Percentiles rank a stretch among this genome's conserved stretches.
These are phyloP conservation scores for Erucastrum elatum DNA, from an alignment of 345 rosid genomes.

Conservation along the genomic window DNA sequence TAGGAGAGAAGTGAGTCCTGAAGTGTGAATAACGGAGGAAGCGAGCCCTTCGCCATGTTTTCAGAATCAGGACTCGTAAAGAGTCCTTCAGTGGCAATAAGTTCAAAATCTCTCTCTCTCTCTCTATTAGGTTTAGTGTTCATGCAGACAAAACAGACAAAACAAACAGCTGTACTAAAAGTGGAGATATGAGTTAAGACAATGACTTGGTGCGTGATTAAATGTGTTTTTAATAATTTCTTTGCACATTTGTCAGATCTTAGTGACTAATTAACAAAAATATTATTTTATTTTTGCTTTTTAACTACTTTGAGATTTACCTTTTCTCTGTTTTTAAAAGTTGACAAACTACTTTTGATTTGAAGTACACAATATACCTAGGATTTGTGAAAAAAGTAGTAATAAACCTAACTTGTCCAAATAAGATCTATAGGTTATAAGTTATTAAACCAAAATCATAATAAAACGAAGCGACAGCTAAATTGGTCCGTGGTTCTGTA, in stretches of 20 bases:
- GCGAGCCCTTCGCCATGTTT: conserved; percentile 39
- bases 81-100: conserved; percentile 35
- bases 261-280: not conserved
- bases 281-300: not conserved
- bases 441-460: not conserved
- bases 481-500: not conserved
- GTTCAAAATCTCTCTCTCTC: not conserved
- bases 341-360: not conserved
- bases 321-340: not conserved
- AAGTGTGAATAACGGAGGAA: conserved; percentile 34
- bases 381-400: not conserved
- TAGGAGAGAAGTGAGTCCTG: conserved; percentile 27
- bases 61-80: conserved; percentile 19
- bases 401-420: not conserved
- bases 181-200: not conserved
- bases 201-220: conserved; percentile 26
- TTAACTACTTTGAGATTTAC: not conserved
- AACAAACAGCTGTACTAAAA: conserved; percentile 10
- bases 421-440: not conserved
- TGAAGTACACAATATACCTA: not conserved
- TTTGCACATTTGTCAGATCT: not conserved
- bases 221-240: not conserved
- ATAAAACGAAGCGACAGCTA: not conserved
- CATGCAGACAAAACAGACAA: conserved; percentile 17
- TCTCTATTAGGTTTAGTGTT: not conserved